Base-by-base conservation (phyloP, 768 basidiomycete genomes). In the Leccinum uliginosum region DNA sequence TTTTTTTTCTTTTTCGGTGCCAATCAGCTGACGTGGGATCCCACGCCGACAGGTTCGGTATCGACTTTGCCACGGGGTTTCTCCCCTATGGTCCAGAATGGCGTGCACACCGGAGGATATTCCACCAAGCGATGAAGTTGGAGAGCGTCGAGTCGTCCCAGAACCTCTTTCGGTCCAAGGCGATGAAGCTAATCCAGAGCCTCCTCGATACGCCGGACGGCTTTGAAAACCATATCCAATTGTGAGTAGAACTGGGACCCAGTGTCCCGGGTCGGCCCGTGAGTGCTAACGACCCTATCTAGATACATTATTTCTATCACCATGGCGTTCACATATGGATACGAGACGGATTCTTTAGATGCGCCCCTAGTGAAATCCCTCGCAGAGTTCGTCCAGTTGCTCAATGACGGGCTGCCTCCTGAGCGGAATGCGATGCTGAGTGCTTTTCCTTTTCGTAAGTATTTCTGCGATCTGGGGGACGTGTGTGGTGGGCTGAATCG, bases 271-370 rank as follows among this genome's bases (percentile, higher is more conserved):
- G 50, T 44, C 15, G 11, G 17, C n/a, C n/a, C n/a, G n/a, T n/a
- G 40, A 26, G 26, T 15, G 24, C 29, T 26, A 32, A 40, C 52
- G 53, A 59, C 19, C 14, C 40, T 35, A 6, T 30, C 3, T 19
- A 72, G 71, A 32, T 70, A 71, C 19, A 65, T 72, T 35, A 53
- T 68, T 34, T 72, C 70, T 21, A 66, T 72, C 34, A 72, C 69
- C 1, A 72, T 70, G 70, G 55, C 57, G 4, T 58, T 62, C 46
- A 72, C 71, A 2, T 72, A 70, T 46, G 68, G 68, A 34, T 70
- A 70, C 11, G 62, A 72, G 50, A 59, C 40, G 15, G 49, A 62
- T 44, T 69, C 68, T 4, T 48, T 70, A 58, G 59, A 72, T 9
- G 64, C 59, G 7, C 69, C 66, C 2, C 55, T 70, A 15, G 67